Conservation (phyloP, 352 stramenopile species). For the Blastocystis sp. region DNA sequence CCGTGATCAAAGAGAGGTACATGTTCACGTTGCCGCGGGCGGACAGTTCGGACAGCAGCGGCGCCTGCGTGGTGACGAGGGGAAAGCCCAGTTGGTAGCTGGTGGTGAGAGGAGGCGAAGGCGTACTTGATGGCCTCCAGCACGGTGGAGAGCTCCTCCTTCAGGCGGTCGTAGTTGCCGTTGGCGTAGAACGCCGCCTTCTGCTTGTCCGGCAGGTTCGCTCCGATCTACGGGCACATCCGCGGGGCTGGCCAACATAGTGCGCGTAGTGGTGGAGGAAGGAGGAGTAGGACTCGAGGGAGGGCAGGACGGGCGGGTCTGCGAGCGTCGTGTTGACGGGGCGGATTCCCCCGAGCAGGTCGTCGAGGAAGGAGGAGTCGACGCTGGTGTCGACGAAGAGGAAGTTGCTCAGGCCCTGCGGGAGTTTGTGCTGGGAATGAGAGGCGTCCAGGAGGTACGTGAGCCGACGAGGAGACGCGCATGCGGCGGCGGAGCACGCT, state of each 20-base stretch:
- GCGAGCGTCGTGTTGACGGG: background rate
- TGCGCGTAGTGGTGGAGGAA: background rate
- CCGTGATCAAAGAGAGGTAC: conserved; percentile 39
- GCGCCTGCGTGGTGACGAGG: background rate
- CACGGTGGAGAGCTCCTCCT: conserved; percentile 12
- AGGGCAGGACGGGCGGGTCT: background rate
- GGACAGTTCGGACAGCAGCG: background rate
- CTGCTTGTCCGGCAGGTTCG: background rate
- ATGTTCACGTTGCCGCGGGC: conserved; percentile 5
- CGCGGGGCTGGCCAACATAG: background rate
- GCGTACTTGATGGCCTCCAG: conserved; percentile 1
- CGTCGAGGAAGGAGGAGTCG: background rate
- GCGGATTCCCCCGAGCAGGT: background rate
- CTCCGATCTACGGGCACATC: background rate
- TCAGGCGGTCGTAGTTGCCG: background rate
- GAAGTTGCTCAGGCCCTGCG: background rate
- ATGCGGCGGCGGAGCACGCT: background rate
- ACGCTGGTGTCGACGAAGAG: background rate
- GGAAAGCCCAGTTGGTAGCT: conserved; percentile 19
- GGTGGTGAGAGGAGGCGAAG: too few species aligned
- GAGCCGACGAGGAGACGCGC: background rate
- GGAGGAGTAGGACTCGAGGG: background rate
- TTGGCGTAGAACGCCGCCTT: background rate
- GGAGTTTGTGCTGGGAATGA: background rate
- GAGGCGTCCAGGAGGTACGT: background rate